phyloP scores from a whole-genome alignment of 2,329 filamentous ascomycete genomes.

The Pseudophaeomoniella oleicola region DNA sequence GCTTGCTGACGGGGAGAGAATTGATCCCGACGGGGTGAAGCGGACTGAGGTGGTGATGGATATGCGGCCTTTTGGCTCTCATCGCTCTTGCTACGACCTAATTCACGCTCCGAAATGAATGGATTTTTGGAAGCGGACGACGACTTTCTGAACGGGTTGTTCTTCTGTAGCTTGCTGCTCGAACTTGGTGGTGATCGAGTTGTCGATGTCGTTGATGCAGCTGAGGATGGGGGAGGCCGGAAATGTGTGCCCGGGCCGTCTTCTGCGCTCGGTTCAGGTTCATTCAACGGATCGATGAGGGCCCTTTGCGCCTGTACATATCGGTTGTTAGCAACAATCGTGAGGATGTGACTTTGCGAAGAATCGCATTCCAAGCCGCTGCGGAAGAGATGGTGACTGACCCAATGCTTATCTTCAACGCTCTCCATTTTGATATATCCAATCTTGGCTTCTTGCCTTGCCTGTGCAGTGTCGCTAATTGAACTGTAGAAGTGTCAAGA shows the following conservation, averaged over 20 bases:
- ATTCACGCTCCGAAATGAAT: conserved; percentile 14
- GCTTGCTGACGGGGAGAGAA: not conserved
- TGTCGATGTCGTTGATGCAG: not conserved
- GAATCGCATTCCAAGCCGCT: no score
- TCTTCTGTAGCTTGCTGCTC: conserved; percentile 8
- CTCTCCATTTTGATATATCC: conserved; percentile 16
- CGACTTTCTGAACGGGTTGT: conserved; percentile 8
- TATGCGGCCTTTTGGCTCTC: conserved; percentile 16
- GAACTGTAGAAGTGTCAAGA: no score
- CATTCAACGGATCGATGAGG: conserved; percentile 55
- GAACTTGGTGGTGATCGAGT: not conserved
- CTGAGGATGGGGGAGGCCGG: conserved; percentile 6
- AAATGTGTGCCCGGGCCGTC: conserved; percentile 50
- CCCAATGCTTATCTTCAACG: conserved; percentile 35
- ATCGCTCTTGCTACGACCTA: conserved; percentile 12
- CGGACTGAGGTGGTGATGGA: conserved; percentile 40
- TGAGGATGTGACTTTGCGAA: conserved; percentile 1
- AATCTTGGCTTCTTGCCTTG: no score
- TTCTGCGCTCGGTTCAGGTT: conserved; percentile 52
- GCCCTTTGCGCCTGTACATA: conserved; percentile 44
- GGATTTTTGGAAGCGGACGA: conserved; percentile 9
- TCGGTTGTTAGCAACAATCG: conserved; percentile 2
- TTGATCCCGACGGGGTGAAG: conserved; percentile 28
- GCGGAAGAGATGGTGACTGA: no score
- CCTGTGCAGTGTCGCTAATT: no score